Base-by-base conservation (phyloP, 345 rosid species). In the Euphorbia pulcherrima region DNA sequence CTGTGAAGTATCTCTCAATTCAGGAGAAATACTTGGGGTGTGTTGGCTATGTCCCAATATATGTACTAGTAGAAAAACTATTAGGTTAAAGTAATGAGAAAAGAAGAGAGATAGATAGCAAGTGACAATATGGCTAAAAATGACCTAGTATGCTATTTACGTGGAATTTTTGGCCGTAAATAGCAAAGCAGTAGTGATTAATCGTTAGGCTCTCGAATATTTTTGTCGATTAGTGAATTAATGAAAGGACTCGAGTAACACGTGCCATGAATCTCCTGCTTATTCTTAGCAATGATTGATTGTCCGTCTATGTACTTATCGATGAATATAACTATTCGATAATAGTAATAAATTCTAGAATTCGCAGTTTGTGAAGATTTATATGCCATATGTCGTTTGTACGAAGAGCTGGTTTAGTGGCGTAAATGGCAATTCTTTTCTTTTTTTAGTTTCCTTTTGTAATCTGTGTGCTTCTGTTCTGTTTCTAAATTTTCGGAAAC, bases 91-190 rank as follows among this genome's bases (percentile, higher is more conserved):
- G 24, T 59, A 28, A 59, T 59, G 8, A 29, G 6, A 33, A 24
- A 59, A 59, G 62, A 59, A 23, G 59, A 59, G 40, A 21, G 47
- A 18, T 59, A n/a, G 64, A 60, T 18, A 33, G 18, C 11, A 30
- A 30, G 24, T 33, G 13, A 4, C 20, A 59, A 59, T n/a, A n/a
- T 59, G 24, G 13, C 33, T 59, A 17, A 33, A 59, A 30, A 18
- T n/a, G 4, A 18, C 18, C 9, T 29, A 30, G 4, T 30, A 59
- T 7, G 3, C 0, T 16, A 23, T 10, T 23, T 6, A 28, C 40
- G 35, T 8, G 18, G 39, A 37, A 20, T 37, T 17, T 37, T 35
- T 35, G 64, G 47, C 64, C 48, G 10, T 39, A 11, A 60, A 21
- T 37, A 37, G 48, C 21, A 37, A 4, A 35, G 35, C 23, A 35